Evolutionary conservation across 768 basidiomycete species (phyloP).

Genomic region (Suillus alpinus): DNA sequence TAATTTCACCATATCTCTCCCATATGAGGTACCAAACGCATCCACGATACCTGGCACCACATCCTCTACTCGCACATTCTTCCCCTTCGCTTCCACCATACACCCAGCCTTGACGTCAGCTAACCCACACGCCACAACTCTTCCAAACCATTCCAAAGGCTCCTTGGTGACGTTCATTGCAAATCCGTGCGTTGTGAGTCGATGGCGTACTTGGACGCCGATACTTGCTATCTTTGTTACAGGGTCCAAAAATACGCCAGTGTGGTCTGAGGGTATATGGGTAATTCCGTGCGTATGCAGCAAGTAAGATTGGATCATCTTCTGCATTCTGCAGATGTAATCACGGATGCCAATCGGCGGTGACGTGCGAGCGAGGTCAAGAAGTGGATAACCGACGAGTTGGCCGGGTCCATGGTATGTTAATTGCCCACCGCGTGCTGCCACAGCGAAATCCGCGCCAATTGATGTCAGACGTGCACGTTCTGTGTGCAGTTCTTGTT

Average conservation of each 20-base stretch:
- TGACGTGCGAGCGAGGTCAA: slow-evolving; percentile 80
- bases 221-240: slow-evolving; percentile 90
- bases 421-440: slow-evolving; percentile 86
- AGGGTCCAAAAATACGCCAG: slow-evolving; percentile 85
- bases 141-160: slow-evolving; percentile 81
- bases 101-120: slow-evolving; percentile 77
- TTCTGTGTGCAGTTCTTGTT: slow-evolving; percentile 57
- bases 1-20: slow-evolving; percentile 47
- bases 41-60: slow-evolving; percentile 52
- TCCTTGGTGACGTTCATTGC: slow-evolving; percentile 85
- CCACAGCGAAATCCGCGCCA: slow-evolving; percentile 85
- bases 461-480: slow-evolving; percentile 60
- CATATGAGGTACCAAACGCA: slow-evolving; percentile 47
- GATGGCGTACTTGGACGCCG: slow-evolving; percentile 93
- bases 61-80: slow-evolving; percentile 39
- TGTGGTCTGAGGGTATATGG: slow-evolving; percentile 68
- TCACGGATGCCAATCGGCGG: slow-evolving; percentile 71
- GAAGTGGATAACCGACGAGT: slow-evolving; percentile 90
- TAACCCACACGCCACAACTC: slow-evolving; percentile 89
- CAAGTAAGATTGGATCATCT: slow-evolving; percentile 63
- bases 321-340: slow-evolving; percentile 85
- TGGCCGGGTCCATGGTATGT: slow-evolving; percentile 99
- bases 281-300: slow-evolving; percentile 55
- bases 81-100: slow-evolving; percentile 46
- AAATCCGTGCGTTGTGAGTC: slow-evolving; percentile 94